Conservation (phyloP, 306 rosid genomes). For the Quercus gilva region DNA sequence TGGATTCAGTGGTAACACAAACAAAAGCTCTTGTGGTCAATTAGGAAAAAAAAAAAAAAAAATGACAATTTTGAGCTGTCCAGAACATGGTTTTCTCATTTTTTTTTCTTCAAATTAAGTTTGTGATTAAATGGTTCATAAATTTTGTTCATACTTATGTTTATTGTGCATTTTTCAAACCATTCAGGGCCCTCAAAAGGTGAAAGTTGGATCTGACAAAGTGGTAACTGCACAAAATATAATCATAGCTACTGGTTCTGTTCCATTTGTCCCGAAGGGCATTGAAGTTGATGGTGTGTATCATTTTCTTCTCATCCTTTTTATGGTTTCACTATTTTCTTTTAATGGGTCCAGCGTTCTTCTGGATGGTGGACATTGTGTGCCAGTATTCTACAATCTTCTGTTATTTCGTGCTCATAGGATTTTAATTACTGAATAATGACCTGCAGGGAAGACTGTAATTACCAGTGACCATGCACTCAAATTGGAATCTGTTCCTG, state of each 20-base stretch:
- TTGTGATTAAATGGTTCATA: neutral
- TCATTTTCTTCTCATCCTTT: slow-evolving; percentile 16
- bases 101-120: slow-evolving; percentile 11
- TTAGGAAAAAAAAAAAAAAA: neutral
- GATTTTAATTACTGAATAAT: slow-evolving; percentile 21
- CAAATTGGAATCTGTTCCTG: slow-evolving; percentile 92
- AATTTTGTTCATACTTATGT: slow-evolving; percentile 11
- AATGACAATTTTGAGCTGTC: neutral
- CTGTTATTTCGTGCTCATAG: neutral
- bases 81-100: neutral
- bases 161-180: slow-evolving; percentile 20
- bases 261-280: slow-evolving; percentile 97
- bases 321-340: slow-evolving; percentile 21
- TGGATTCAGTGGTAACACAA: neutral
- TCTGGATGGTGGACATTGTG: neutral
- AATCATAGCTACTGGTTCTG: slow-evolving; percentile 96
- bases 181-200: slow-evolving; percentile 86
- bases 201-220: slow-evolving; percentile 75
- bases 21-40: slow-evolving; percentile 2
- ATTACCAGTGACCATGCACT: slow-evolving; percentile 99
- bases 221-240: slow-evolving; percentile 80
- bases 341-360: neutral
- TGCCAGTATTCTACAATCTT: slow-evolving; percentile 16
- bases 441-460: slow-evolving; percentile 84
- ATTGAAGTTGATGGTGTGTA: slow-evolving; percentile 82